These are phyloP conservation scores for Thraustotheca clavata DNA, from an alignment of 352 stramenopile genomes.

Conservation along the genomic window DNA sequence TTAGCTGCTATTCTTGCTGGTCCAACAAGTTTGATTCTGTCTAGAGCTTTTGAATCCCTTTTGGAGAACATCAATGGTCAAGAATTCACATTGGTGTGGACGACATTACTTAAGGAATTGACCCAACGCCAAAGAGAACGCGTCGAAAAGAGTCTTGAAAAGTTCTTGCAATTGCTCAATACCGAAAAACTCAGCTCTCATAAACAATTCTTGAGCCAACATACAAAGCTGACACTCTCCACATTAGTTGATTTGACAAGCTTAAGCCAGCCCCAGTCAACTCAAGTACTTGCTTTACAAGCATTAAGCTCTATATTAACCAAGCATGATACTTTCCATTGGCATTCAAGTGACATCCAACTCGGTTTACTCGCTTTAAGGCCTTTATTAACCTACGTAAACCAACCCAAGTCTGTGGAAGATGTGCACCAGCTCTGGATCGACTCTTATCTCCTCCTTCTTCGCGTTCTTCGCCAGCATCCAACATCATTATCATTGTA, in stretches of 20 bases:
- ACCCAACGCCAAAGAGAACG: conserved; percentile 28
- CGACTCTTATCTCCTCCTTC: conserved; percentile 63
- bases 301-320: conserved; percentile 59
- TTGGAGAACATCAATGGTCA: conserved; percentile 54
- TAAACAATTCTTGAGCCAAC: neutral
- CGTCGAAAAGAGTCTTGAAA: conserved; percentile 45
- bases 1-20: conserved; percentile 34
- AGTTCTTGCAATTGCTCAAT: conserved; percentile 43
- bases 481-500: conserved; percentile 57
- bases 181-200: conserved; percentile 29
- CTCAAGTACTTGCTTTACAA: conserved; percentile 28
- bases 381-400: conserved; percentile 30
- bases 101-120: conserved; percentile 51
- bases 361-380: conserved; percentile 60
- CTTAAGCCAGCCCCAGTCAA: neutral
- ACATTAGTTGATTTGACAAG: conserved; percentile 3
- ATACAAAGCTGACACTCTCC: neutral
- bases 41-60: conserved; percentile 31
- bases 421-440: conserved; percentile 69
- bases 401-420: conserved; percentile 23
- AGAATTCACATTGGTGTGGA: conserved; percentile 55
- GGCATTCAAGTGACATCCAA: conserved; percentile 63
- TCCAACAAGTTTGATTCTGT: neutral
- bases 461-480: conserved; percentile 71
- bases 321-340: conserved; percentile 73